Conservation (phyloP, 129 eudicot species). For the Flaveria trinervia region DNA sequence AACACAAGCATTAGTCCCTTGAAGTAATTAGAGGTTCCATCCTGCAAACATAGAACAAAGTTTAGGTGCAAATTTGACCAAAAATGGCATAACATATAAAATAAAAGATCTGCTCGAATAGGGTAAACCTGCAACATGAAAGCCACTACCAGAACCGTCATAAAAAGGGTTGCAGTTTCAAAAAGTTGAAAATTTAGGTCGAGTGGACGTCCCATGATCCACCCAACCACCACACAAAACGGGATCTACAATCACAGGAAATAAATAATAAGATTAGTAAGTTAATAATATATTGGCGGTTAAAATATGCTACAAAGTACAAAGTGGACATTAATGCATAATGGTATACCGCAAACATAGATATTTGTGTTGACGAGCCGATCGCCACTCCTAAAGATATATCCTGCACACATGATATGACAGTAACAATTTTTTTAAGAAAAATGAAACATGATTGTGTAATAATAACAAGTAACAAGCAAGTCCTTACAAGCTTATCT, state of each 20-base stretch:
- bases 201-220: slow-evolving; percentile 77
- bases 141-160: slow-evolving; percentile 82
- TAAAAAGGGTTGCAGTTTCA: slow-evolving; percentile 81
- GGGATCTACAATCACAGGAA: slow-evolving; percentile 65
- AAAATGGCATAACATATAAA: not conserved
- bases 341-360: slow-evolving; percentile 93
- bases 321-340: slow-evolving; percentile 14
- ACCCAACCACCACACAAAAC: slow-evolving; percentile 82
- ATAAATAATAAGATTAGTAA: not conserved
- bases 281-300: not conserved
- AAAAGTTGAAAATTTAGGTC: slow-evolving; percentile 85
- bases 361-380: slow-evolving; percentile 90
- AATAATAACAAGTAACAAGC: not conserved
- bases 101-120: not conserved
- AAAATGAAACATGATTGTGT: not conserved
- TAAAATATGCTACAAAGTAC: not conserved
- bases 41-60: slow-evolving; percentile 33
- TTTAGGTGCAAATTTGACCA: slow-evolving; percentile 16
- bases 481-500: slow-evolving; percentile 77
- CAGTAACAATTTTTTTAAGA: not conserved
- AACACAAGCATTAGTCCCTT: slow-evolving; percentile 86
- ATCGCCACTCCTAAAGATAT: slow-evolving; percentile 88
- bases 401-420: slow-evolving; percentile 49
- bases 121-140: slow-evolving; percentile 75
- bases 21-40: slow-evolving; percentile 56